phyloP scores from a whole-genome alignment of 1,139 yeast species.

The Blastobotrys apis region DNA sequence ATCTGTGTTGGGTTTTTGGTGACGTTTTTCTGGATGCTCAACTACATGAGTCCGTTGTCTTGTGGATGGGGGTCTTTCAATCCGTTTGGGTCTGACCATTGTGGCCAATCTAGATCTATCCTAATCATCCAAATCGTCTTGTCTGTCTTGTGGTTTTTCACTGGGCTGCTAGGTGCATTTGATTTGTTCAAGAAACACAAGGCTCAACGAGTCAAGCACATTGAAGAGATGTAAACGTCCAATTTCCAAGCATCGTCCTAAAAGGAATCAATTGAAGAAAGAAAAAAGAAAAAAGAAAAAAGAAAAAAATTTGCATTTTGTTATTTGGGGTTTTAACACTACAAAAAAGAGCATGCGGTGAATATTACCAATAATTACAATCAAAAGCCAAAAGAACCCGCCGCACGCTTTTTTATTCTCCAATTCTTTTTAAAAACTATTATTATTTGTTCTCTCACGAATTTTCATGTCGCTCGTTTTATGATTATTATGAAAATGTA shows the following conservation, averaged over 20 bases:
- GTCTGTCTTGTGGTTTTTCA: constrained; percentile 28
- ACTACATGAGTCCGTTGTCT: constrained; percentile 26
- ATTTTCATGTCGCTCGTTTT: constrained; percentile 11
- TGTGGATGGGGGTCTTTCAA: constrained; percentile 33
- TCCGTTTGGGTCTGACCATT: constrained; percentile 31
- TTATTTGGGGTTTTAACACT: too few relatives aligned
- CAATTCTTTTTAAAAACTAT: too few relatives aligned
- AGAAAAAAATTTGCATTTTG: too few relatives aligned
- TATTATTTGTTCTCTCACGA: too few relatives aligned
- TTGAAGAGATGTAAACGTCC: constrained; percentile 12
- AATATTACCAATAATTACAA: too few relatives aligned
- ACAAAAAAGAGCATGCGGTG: too few relatives aligned
- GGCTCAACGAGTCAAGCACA: constrained; percentile 7
- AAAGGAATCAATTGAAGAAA: background rate
- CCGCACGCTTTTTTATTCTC: too few relatives aligned
- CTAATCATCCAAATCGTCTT: constrained; percentile 29
- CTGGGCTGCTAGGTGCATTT: constrained; percentile 26
- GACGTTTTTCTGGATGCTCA: constrained; percentile 32
- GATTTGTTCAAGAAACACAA: constrained; percentile 18
- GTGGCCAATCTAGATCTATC: constrained; percentile 33
- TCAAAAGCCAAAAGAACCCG: too few relatives aligned
- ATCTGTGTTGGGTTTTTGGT: constrained; percentile 29
- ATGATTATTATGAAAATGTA: constrained; percentile 10
- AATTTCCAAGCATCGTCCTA: background rate
- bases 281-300: background rate